Evolutionary conservation across 2,329 filamentous ascomycete species (phyloP).

Genomic region (Diaporthe aspalathi): DNA sequence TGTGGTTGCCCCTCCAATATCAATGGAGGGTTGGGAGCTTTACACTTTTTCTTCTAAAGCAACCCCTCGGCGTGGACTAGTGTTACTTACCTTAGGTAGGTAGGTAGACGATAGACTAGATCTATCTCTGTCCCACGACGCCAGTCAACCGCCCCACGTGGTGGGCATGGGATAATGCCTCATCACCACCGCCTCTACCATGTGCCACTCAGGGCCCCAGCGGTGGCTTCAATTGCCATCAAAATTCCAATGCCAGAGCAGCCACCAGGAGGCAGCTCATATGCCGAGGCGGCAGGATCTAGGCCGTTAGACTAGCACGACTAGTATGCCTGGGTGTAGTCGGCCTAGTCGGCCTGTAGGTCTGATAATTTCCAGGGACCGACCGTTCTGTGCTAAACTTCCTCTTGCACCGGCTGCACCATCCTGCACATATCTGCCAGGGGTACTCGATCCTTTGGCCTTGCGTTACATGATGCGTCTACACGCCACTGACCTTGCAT

Average conservation of each 20-base stretch:
- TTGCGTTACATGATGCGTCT: background rate
- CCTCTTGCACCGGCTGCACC: too few relatives aligned
- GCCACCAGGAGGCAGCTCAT: background rate
- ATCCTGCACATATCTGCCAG: background rate
- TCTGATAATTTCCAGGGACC: too few relatives aligned
- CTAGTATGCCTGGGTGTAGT: too few relatives aligned
- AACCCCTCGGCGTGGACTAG: background rate
- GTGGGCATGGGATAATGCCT: background rate
- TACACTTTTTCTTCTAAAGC: background rate
- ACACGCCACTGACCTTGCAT: constrained; percentile 9
- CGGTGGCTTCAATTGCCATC: background rate
- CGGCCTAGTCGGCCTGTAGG: too few relatives aligned
- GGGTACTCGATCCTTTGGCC: background rate
- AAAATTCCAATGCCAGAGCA: too few relatives aligned
- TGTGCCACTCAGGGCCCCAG: background rate
- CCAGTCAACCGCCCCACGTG: constrained; percentile 22
- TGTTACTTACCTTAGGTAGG: too few relatives aligned
- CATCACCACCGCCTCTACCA: background rate
- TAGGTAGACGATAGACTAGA: background rate
- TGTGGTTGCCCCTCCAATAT: constrained; percentile 16
- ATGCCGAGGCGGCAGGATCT: background rate
- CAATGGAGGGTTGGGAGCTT: constrained; percentile 20
- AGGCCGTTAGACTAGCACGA: too few relatives aligned
- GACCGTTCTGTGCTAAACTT: too few relatives aligned
- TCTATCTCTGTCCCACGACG: background rate